A percentile compares a stretch with the other conserved stretches of the same genome.
phyloP scores from a whole-genome alignment of 106 monocot species.

The Dendrobium huoshanense region DNA sequence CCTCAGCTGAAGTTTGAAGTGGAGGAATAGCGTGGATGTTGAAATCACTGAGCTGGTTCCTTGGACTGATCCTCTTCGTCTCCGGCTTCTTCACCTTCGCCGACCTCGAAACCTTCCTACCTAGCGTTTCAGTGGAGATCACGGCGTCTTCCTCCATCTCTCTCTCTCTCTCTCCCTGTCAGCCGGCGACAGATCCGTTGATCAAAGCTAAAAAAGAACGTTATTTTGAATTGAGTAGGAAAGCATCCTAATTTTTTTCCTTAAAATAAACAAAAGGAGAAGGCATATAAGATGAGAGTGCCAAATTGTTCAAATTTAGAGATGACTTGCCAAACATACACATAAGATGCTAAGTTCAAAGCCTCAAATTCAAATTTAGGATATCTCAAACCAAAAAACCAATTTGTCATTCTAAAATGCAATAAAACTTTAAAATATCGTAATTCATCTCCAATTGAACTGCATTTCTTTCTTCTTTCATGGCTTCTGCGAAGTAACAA shows the following conservation, averaged over 20 bases:
- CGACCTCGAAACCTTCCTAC: neutral
- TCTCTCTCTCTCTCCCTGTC: neutral
- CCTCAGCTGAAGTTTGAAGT: conserved; percentile 14
- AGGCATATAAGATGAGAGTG: no score
- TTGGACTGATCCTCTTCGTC: conserved; percentile 12
- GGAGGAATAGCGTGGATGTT: conserved; percentile 13
- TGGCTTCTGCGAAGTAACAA: no score
- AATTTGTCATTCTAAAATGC: no score
- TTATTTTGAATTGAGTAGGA: neutral
- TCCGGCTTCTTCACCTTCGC: conserved; percentile 6
- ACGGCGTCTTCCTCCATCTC: conserved; percentile 2
- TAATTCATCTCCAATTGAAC: no score
- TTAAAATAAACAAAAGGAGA: no score
- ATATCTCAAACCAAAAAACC: no score
- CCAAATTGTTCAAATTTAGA: no score
- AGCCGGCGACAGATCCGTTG: neutral
- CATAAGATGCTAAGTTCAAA: no score
- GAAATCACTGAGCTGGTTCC: conserved; percentile 35
- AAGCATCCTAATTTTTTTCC: neutral
- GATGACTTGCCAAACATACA: no score
- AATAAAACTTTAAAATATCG: no score
- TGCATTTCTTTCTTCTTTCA: no score
- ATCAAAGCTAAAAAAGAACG: neutral
- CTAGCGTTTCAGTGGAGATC: neutral
- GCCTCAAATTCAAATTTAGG: no score